These are phyloP conservation scores for Thermoascus crustaceus DNA, from an alignment of 2,329 filamentous ascomycete species.

Conservation along the genomic window DNA sequence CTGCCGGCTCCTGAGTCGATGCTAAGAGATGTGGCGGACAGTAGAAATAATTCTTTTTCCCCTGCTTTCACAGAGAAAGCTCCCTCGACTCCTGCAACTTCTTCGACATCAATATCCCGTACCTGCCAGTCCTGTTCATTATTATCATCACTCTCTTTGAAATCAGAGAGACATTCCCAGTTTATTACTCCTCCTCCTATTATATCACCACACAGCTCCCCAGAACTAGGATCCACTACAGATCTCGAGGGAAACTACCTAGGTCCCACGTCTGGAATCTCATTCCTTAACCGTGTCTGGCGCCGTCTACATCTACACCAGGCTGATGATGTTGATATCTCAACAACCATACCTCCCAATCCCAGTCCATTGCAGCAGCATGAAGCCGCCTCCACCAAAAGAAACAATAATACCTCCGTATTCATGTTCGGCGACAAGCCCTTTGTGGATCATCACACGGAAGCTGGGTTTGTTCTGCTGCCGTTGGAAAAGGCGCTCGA, in stretches of 20 bases:
- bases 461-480: constrained; percentile 31
- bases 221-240: constrained; percentile 38
- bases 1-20: constrained; percentile 14
- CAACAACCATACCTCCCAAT: too few relatives aligned
- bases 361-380: too few relatives aligned
- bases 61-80: constrained; percentile 5
- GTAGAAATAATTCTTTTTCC: too few relatives aligned
- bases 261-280: constrained; percentile 45
- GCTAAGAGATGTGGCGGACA: constrained; percentile 7
- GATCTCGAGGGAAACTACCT: constrained; percentile 49
- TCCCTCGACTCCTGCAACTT: not conserved
- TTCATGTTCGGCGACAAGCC: constrained; percentile 46
- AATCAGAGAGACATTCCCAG: not conserved
- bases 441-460: constrained; percentile 28
- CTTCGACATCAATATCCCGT: not conserved
- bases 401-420: constrained; percentile 39
- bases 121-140: not conserved
- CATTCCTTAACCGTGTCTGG: constrained; percentile 60
- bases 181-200: not conserved
- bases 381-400: constrained; percentile 29
- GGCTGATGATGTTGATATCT: too few relatives aligned
- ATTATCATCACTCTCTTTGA: not conserved
- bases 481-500: constrained; percentile 32
- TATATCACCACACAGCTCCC: constrained; percentile 30
- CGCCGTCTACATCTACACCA: constrained; percentile 56